Evolutionary conservation across 2,329 filamentous ascomycete genomes (phyloP), one percentile per base, ranked within the genome.

Genomic region (Xylaria sp.): DNA sequence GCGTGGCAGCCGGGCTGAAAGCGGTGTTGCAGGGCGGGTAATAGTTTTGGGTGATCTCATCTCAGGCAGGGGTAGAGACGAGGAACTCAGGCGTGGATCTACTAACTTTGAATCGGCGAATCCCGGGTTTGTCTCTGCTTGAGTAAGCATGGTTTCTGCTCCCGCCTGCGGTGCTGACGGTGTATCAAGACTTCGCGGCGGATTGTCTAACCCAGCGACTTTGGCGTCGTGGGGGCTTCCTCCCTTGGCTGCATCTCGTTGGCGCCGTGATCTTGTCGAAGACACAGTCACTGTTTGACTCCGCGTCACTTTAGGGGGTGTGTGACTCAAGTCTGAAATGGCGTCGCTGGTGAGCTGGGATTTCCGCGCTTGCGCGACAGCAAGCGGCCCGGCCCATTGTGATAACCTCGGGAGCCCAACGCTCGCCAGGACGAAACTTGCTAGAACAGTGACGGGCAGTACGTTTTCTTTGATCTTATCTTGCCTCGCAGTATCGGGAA

Each of bases 391-490:
- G 33, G 90, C 91, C 84, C 90, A 92, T 74, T 83, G 84, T n/a
- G 91, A 89, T 17, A 95, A 82, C 67, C 90, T 84, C 12, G 92
- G 92, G 35, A 91, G 83, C 12, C 89, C 92, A 55, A 94, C 82
- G 71, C 89, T 91, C 55, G 90, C 91, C 57, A 94, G 82, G 38
- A 94, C 89, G 71, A 95, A 87, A 77, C 91, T 94, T 38, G 90
- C 89, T 35, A 95, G 84, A 1, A 95, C 89, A 6, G 90, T 92
- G 57, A 94, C 91, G 7, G 92, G 92, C 40, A 94, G 77, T 5
- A 90, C 83, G 75, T 95, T 95, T 77, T 94, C 91, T 73, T 88
- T 89, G 75, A 95, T 93, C 78, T 89, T 90, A 70, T 92, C 90
- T 67, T 87, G 83, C 61, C 88, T 84, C 63, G 83, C 83, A 25